phyloP scores from a whole-genome alignment of 2,329 filamentous ascomycete species.

The Pseudogymnoascus sp. region DNA sequence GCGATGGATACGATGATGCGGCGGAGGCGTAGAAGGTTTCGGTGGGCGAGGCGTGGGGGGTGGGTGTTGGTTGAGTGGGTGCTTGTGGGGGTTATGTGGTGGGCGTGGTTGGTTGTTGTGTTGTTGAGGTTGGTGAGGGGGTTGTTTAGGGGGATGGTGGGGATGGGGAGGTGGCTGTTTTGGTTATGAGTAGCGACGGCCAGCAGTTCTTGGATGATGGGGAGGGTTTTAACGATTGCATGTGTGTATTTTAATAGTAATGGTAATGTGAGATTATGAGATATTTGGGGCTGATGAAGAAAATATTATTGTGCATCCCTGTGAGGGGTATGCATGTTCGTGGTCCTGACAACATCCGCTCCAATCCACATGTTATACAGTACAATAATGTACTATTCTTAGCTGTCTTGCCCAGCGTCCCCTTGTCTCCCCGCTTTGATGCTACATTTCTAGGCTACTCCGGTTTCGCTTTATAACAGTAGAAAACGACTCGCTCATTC shows the following conservation, averaged over 20 bases:
- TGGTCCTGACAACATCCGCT: neutral
- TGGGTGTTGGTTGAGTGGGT: slow-evolving; percentile 84
- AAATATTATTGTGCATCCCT: neutral
- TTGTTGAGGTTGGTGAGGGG: slow-evolving; percentile 59
- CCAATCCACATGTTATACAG: neutral
- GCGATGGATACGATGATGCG: slow-evolving; percentile 68
- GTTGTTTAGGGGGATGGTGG: slow-evolving; percentile 49
- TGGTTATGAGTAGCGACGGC: slow-evolving; percentile 45
- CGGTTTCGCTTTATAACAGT: neutral
- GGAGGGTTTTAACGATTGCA: neutral
- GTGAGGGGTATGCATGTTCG: neutral
- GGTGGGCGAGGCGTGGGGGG: slow-evolving; percentile 65
- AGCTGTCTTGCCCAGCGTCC: neutral
- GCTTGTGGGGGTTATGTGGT: slow-evolving; percentile 86
- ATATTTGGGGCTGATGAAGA: neutral
- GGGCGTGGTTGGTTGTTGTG: slow-evolving; percentile 83
- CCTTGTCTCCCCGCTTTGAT: neutral
- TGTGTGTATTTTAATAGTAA: slow-evolving; percentile 5
- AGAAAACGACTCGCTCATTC: slow-evolving; percentile 43
- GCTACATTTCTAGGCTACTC: neutral
- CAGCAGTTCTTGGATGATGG: neutral
- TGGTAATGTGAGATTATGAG: slow-evolving; percentile 5
- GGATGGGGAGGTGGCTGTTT: slow-evolving; percentile 68
- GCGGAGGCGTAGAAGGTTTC: slow-evolving; percentile 55
- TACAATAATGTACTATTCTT: neutral